Evolutionary conservation across 2,329 filamentous ascomycete genomes (phyloP), one percentile per base, ranked within the genome.

Genomic region (Chaetothyriales sp.): DNA sequence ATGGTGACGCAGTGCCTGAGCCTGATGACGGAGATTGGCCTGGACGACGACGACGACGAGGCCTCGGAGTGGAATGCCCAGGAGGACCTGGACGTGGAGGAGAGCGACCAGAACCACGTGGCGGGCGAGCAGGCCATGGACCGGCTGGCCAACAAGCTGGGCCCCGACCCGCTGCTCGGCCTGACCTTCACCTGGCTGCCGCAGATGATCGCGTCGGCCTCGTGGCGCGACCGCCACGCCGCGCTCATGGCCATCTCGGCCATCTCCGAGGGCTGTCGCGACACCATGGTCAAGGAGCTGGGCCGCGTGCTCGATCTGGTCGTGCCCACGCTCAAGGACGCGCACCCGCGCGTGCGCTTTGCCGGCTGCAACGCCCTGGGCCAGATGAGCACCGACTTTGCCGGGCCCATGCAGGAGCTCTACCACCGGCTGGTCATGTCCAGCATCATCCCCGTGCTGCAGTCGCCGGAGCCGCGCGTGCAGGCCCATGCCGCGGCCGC

Each of bases 371-470:
- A 98, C 65, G 92, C 92, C 44, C 78, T 98, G n/a, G 92, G 92
- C 25, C 92, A 98, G 69, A 98, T 98, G 92, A 97, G 90, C 72
- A 98, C 92, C 29, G 92, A 98, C 65, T 98, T 98, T 67, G 90
- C 94, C 10, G 89, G 89, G 10, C 94, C 86, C 9, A 97, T 98
- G 90, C 92, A 98, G 69, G 85, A 87, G 60, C 92, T 95, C 62
- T 94, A 94, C 68, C 92, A 95, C 67, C 80, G 86, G 58, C 77
- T 83, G 45, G 86, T 98, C 15, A 77, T 98, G 49, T 87, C 83
- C 60, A 88, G 88, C 60, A 92, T 98, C 51, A 89, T 98, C 50
- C 89, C 90, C 1, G 90, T 95, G 0, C 77, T 98, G 5, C 81
- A 89, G 63, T 94, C 89, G 1, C 78, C 87, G 1, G 90, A 98